Percentiles rank a stretch among this genome's conserved stretches.
Evolutionary conservation across 495 filamentous ascomycete species (phyloP).

Genomic region (Pseudevernia furfuracea): DNA sequence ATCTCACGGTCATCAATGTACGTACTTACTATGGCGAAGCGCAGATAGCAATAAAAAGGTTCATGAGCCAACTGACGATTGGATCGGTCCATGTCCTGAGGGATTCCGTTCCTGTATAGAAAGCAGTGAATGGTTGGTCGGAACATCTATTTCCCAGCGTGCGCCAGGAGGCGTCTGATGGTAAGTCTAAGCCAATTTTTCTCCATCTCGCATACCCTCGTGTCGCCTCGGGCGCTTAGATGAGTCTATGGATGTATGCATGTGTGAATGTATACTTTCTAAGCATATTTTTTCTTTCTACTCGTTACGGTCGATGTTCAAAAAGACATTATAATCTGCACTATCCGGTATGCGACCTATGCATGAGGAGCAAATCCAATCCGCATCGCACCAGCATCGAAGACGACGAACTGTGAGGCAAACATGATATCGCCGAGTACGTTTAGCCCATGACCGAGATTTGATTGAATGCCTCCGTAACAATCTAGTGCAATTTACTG

Average conservation of each 20-base stretch:
- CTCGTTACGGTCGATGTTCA: not conserved
- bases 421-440: conserved; percentile 78
- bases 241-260: not conserved
- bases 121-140: not conserved
- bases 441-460: conserved; percentile 47
- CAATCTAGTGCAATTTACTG: conserved; percentile 42
- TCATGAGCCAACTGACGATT: not conserved
- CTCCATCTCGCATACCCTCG: not conserved
- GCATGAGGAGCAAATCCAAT: conserved; percentile 53
- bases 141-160: not conserved
- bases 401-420: conserved; percentile 71
- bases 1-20: not conserved
- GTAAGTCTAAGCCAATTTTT: not conserved
- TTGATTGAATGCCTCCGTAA: conserved; percentile 65
- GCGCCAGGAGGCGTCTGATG: not conserved
- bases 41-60: not conserved
- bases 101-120: not conserved
- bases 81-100: not conserved
- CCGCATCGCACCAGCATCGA: conserved; percentile 56
- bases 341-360: conserved; percentile 2
- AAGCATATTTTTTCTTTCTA: not conserved
- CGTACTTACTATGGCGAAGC: not conserved
- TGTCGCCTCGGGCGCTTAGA: not conserved
- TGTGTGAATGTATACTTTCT: not conserved
- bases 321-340: not conserved